Conservation (phyloP, 2,329 filamentous ascomycete species). For the Alternaria arbusti region DNA sequence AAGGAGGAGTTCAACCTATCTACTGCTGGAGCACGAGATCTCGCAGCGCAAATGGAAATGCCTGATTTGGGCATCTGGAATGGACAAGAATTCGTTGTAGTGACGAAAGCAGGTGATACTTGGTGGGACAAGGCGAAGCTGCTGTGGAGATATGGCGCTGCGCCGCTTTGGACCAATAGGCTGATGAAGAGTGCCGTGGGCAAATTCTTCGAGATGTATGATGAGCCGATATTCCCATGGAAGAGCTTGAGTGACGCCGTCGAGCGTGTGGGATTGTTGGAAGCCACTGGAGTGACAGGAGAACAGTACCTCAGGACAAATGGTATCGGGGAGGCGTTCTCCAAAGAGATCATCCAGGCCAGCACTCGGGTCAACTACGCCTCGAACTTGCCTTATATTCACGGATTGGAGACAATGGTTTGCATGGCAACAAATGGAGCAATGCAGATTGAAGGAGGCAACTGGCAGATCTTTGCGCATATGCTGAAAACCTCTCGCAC, state of each 20-base stretch:
- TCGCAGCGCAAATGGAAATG: conserved; percentile 36
- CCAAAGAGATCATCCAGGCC: conserved; percentile 84
- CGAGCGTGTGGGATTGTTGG: conserved; percentile 70
- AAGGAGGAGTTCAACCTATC: conserved; percentile 73
- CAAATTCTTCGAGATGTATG: conserved; percentile 81
- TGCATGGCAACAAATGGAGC: conserved; percentile 90
- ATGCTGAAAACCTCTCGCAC: conserved; percentile 75
- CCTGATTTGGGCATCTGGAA: conserved; percentile 81
- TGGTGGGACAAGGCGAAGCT: conserved; percentile 86
- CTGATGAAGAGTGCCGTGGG: conserved; percentile 74
- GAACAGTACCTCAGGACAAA: conserved; percentile 73
- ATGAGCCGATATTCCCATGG: conserved; percentile 84
- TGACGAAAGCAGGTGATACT: conserved; percentile 63
- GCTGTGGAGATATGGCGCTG: conserved; percentile 83
- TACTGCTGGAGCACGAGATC: conserved; percentile 43
- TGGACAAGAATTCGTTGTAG: conserved; percentile 74
- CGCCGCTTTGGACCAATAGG: conserved; percentile 74
- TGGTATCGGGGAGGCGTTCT: conserved; percentile 70
- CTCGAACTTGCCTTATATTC: conserved; percentile 83
- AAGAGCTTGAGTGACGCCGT: conserved; percentile 72
- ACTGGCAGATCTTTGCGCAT: conserved; percentile 90
- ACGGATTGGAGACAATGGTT: conserved; percentile 89
- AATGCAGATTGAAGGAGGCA: conserved; percentile 79
- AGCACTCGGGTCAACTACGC: conserved; percentile 93
- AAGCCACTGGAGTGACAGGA: conserved; percentile 73